Percentiles rank a stretch among this genome's conserved stretches.
Conservation (phyloP, 805 yeast species). For the Sporopachydermia lactativora region DNA sequence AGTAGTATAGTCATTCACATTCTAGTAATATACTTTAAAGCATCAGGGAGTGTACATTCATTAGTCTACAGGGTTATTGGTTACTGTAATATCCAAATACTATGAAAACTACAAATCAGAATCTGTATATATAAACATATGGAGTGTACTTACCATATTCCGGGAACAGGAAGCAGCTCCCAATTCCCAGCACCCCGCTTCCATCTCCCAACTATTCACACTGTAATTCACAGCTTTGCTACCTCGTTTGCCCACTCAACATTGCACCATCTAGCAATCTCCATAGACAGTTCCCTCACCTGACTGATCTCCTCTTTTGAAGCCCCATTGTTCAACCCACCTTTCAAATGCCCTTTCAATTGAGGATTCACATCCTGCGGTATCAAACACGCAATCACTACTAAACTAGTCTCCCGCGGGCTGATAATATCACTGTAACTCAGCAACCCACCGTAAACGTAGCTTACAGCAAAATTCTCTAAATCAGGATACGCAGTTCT, state of each 20-base stretch:
- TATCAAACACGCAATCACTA: constrained; percentile 64
- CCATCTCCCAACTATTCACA: too few relatives aligned
- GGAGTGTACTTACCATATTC: too few relatives aligned
- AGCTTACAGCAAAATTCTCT: constrained; percentile 55
- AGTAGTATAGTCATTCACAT: too few relatives aligned
- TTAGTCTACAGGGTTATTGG: too few relatives aligned
- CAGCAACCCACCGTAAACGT: constrained; percentile 67
- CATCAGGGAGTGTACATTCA: too few relatives aligned
- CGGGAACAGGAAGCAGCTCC: too few relatives aligned
- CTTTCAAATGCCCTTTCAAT: constrained; percentile 77
- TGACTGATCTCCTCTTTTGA: constrained; percentile 46
- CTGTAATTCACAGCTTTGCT: constrained; percentile 37
- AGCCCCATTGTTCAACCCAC: constrained; percentile 73
- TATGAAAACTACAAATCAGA: too few relatives aligned
- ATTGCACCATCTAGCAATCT: constrained; percentile 64
- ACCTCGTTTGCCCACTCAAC: constrained; percentile 42
- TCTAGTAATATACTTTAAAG: too few relatives aligned
- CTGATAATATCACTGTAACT: constrained; percentile 49
- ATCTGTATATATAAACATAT: too few relatives aligned
- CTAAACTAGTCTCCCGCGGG: constrained; percentile 60
- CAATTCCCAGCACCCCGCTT: too few relatives aligned
- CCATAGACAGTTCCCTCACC: constrained; percentile 46
- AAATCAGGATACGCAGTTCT: constrained; percentile 71
- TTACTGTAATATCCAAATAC: too few relatives aligned
- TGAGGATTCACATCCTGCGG: constrained; percentile 94